Evolutionary conservation across 257 asterid genomes (phyloP).

Genomic region (Prunella vulgaris): DNA sequence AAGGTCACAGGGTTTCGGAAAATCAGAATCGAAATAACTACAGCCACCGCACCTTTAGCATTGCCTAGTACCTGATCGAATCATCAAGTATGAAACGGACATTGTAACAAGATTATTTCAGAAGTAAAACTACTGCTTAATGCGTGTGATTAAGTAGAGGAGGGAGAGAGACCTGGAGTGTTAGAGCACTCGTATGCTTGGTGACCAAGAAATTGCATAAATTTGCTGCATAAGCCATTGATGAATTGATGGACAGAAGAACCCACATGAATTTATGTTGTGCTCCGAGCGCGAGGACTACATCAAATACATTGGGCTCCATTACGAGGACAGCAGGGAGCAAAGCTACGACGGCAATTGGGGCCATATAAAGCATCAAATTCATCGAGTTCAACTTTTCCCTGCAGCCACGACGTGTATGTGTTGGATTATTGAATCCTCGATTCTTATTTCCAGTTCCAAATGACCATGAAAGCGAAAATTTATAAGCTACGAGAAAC

Average conservation of each 20-base stretch:
- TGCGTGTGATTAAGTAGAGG: too few relatives aligned
- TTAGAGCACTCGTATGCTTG: slow-evolving; percentile 86
- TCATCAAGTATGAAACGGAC: not conserved
- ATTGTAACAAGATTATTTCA: too few relatives aligned
- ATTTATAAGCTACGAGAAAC: too few relatives aligned
- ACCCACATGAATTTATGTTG: slow-evolving; percentile 62
- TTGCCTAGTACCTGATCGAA: slow-evolving; percentile 77
- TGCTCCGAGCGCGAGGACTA: slow-evolving; percentile 49
- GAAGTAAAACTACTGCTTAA: too few relatives aligned
- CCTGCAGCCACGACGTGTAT: slow-evolving; percentile 40
- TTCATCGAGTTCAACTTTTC: slow-evolving; percentile 97
- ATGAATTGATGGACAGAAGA: slow-evolving; percentile 65
- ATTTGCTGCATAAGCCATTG: slow-evolving; percentile 89
- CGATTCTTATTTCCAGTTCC: not conserved
- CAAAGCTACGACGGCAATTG: slow-evolving; percentile 74
- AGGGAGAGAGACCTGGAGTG: slow-evolving; percentile 74
- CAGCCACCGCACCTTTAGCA: slow-evolving; percentile 99
- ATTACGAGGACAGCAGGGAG: slow-evolving; percentile 67
- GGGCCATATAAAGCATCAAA: slow-evolving; percentile 94
- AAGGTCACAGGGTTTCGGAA: slow-evolving; percentile 89
- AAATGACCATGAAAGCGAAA: not conserved
- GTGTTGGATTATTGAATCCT: not conserved
- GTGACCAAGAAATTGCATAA: slow-evolving; percentile 91
- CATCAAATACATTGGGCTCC: slow-evolving; percentile 77
- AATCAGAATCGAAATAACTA: slow-evolving; percentile 87